These are phyloP conservation scores for Vitis rotundifolia DNA, from an alignment of 164 flowering plant genomes.

Conservation along the genomic window DNA sequence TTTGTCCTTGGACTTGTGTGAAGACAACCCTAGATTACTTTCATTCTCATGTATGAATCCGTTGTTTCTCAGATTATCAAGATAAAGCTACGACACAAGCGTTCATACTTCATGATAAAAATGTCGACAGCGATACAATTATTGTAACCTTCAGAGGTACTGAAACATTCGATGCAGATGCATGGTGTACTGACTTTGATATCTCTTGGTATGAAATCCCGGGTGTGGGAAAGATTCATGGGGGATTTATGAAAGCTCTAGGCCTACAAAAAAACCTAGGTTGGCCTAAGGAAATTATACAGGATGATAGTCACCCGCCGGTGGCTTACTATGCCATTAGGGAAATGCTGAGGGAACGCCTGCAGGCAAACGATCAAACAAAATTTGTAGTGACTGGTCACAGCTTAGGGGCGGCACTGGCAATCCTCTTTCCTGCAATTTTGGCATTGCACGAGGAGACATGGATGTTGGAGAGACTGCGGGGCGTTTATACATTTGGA, in stretches of 20 bases:
- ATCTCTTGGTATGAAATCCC: conserved; percentile 63
- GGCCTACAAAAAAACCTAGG: conserved; percentile 49
- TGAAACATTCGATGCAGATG: conserved; percentile 54
- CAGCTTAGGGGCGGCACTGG: conserved; percentile 70
- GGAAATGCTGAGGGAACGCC: conserved; percentile 28
- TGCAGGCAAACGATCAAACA: conserved; percentile 28
- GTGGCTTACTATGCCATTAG: conserved; percentile 57
- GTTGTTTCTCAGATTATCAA: conserved; percentile 33
- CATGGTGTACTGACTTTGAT: conserved; percentile 59
- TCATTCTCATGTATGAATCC: too few species aligned
- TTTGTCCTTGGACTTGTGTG: background rate
- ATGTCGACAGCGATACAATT: conserved; percentile 26
- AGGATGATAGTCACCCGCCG: conserved; percentile 9
- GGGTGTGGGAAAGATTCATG: conserved; percentile 54
- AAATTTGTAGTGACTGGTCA: conserved; percentile 63
- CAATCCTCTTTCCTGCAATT: conserved; percentile 51
- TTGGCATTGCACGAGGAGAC: conserved; percentile 46
- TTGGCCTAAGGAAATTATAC: conserved; percentile 47
- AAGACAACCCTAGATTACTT: too few species aligned
- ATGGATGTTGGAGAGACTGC: conserved; percentile 36
- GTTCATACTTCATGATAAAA: conserved; percentile 42
- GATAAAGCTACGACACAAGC: conserved; percentile 55
- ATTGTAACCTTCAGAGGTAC: conserved; percentile 72
- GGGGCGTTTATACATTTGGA: conserved; percentile 59
- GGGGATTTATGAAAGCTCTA: conserved; percentile 68